Percentiles rank a stretch among this genome's conserved stretches.
Conservation (phyloP, 1,284 basidiomycete species). For the Pulchroboletus neoregius region DNA sequence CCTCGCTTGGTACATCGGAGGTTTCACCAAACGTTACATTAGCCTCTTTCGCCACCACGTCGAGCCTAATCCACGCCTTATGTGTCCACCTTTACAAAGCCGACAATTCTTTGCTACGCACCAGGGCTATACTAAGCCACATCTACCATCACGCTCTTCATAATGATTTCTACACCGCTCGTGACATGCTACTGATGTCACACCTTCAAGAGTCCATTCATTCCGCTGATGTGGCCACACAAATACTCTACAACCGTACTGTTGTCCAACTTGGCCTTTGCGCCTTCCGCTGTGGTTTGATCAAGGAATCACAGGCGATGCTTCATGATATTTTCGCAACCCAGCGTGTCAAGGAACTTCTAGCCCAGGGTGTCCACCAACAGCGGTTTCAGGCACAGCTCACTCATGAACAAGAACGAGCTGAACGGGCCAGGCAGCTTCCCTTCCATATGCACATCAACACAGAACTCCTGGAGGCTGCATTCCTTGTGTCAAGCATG, state of each 20-base stretch:
- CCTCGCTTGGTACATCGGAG: conserved; percentile 53
- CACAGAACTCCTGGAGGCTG: conserved; percentile 95
- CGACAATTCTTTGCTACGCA: conserved; percentile 86
- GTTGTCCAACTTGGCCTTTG: conserved; percentile 96
- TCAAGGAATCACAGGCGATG: conserved; percentile 90
- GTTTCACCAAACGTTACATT: conserved; percentile 60
- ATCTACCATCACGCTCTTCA: conserved; percentile 97
- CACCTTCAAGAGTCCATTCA: conserved; percentile 96
- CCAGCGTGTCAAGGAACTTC: conserved; percentile 93
- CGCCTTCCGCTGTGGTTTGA: conserved; percentile 93
- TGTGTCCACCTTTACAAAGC: conserved; percentile 94
- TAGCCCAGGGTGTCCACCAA: conserved; percentile 95
- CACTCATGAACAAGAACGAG: conserved; percentile 93
- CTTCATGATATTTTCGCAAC: conserved; percentile 96
- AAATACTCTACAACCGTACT: conserved; percentile 97
- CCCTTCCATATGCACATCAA: conserved; percentile 99
- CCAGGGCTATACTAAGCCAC: conserved; percentile 95
- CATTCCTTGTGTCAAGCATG: conserved; percentile 98
- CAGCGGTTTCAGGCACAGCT: conserved; percentile 81
- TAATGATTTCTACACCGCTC: conserved; percentile 95
- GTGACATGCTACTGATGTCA: conserved; percentile 99
- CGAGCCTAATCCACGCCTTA: conserved; percentile 80
- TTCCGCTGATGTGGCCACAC: conserved; percentile 94
- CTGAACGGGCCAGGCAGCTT: conserved; percentile 92
- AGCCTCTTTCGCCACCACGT: conserved; percentile 52